Evolutionary conservation across 331 rosid species (phyloP).

Genomic region (Pyrus hybrid): DNA sequence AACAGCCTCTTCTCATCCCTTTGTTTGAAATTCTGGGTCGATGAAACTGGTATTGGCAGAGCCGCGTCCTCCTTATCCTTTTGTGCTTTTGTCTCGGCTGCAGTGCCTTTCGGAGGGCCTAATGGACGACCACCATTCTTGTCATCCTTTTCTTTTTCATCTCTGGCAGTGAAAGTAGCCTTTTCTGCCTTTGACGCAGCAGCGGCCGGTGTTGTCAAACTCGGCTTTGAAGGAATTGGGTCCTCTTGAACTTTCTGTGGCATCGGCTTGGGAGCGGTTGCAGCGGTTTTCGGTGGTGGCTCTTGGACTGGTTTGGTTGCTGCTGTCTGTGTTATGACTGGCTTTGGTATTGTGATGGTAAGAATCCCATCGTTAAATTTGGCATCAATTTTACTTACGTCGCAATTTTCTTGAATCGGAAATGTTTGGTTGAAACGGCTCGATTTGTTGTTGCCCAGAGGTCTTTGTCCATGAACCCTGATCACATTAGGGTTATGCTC

Average conservation of each 20-base stretch:
- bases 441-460: constrained; percentile 9
- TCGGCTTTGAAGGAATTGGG: background rate
- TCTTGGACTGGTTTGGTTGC: background rate
- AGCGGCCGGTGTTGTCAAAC: background rate
- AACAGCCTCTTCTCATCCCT: constrained; percentile 2
- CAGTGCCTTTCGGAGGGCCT: background rate
- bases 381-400: constrained; percentile 3
- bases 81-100: background rate
- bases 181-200: constrained; percentile 1
- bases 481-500: background rate
- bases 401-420: constrained; percentile 7
- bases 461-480: constrained; percentile 15
- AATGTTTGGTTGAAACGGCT: constrained; percentile 11
- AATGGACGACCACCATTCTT: background rate
- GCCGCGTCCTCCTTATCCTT: constrained; percentile 1
- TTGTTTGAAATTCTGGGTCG: background rate
- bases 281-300: background rate
- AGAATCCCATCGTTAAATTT: constrained; percentile 5
- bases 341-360: constrained; percentile 18
- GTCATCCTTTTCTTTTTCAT: background rate
- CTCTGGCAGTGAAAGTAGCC: background rate
- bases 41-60: background rate
- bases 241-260: background rate
- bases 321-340: background rate
- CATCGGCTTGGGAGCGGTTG: background rate